Percentiles rank a stretch among this genome's conserved stretches.
These are phyloP conservation scores for Yamadazyma diospyri DNA, from an alignment of 1,139 yeast species.

Conservation along the genomic window DNA sequence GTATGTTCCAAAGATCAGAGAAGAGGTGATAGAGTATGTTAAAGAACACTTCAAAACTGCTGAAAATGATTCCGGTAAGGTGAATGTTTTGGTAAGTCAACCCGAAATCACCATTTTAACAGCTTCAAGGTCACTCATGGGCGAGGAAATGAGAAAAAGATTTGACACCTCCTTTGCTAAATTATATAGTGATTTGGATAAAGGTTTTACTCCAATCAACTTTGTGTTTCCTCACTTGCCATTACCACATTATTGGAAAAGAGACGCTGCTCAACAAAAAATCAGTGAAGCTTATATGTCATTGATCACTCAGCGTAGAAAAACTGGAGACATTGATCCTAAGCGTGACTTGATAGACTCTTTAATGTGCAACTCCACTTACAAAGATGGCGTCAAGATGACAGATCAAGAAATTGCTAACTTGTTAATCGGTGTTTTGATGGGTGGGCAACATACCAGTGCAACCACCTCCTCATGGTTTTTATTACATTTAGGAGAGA, in stretches of 20 bases:
- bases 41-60: slow-evolving; percentile 39
- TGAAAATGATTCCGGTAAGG: slow-evolving; percentile 44
- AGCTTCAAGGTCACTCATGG: slow-evolving; percentile 86
- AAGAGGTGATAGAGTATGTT: slow-evolving; percentile 71
- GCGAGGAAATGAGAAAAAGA: slow-evolving; percentile 84
- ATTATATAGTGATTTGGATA: slow-evolving; percentile 86
- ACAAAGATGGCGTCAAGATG: slow-evolving; percentile 92
- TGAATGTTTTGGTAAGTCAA: slow-evolving; percentile 77
- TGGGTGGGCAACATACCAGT: slow-evolving; percentile 99
- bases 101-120: slow-evolving; percentile 97
- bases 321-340: slow-evolving; percentile 65
- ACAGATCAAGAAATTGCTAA: slow-evolving; percentile 94
- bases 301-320: slow-evolving; percentile 71
- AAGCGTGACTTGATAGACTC: slow-evolving; percentile 89
- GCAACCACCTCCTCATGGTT: slow-evolving; percentile 97
- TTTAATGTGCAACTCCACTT: slow-evolving; percentile 74
- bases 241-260: slow-evolving; percentile 74
- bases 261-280: slow-evolving; percentile 84
- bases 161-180: slow-evolving; percentile 83
- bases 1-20: slow-evolving; percentile 85
- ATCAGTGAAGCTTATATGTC: slow-evolving; percentile 79
- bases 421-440: slow-evolving; percentile 87
- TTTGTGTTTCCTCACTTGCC: slow-evolving; percentile 95
- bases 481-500: slow-evolving; percentile 82
- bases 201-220: slow-evolving; percentile 94